These are phyloP conservation scores for Apiosordaria backusii DNA, from an alignment of 495 filamentous ascomycete genomes.

Conservation along the genomic window DNA sequence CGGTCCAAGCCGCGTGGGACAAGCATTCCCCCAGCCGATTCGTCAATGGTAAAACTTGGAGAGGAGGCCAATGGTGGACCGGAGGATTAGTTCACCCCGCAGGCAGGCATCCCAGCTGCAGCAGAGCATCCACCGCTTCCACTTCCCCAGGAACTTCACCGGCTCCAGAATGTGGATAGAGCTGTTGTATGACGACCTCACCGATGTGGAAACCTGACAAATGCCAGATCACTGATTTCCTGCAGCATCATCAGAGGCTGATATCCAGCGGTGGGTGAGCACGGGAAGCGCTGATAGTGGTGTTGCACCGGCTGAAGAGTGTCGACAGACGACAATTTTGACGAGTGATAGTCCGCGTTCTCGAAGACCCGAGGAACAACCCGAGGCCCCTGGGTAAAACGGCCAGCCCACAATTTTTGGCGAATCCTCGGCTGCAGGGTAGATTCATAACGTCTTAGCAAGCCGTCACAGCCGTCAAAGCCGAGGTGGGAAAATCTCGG, in stretches of 20 bases:
- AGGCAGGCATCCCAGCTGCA: conserved; percentile 13
- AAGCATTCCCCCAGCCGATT: conserved; percentile 12
- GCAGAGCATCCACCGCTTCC: conserved; percentile 5
- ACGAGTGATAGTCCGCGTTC: conserved; percentile 12
- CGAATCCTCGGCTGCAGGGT: conserved; percentile 16
- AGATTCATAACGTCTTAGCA: conserved; percentile 17
- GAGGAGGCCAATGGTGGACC: conserved; percentile 2
- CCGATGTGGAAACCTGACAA: not conserved
- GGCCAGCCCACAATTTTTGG: conserved; percentile 7
- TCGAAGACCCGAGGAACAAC: conserved; percentile 9
- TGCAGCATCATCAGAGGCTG: not conserved
- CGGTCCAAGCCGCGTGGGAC: not conserved
- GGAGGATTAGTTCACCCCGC: conserved; percentile 12
- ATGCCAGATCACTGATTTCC: not conserved
- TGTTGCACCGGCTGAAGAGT: conserved; percentile 11
- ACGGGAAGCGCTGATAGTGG: conserved; percentile 5
- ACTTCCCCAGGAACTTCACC: conserved; percentile 12
- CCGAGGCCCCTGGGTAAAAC: not conserved
- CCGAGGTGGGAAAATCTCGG: not conserved
- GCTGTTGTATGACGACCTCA: conserved; percentile 3
- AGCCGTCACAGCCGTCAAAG: conserved; percentile 4
- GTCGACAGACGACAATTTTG: not conserved
- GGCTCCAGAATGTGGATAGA: conserved; percentile 12
- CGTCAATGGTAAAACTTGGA: conserved; percentile 15
- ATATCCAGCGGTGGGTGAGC: not conserved